Conservation (phyloP, 1,139 yeast species). For the Wickerhamomyces sp. region DNA sequence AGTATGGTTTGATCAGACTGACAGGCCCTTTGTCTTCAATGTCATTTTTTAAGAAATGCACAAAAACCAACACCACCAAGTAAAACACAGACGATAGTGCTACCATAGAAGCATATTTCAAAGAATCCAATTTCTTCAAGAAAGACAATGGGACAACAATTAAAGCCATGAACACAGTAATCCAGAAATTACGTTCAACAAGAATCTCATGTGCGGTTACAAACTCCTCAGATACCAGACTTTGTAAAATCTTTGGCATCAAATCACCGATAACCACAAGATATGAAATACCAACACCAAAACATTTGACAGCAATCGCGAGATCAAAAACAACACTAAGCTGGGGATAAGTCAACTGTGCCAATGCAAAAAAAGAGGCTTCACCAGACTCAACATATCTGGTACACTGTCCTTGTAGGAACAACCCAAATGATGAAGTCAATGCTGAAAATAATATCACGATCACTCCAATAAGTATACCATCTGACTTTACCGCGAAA, state of each 20-base stretch:
- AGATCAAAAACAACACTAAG: conserved; percentile 78
- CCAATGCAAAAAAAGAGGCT: conserved; percentile 80
- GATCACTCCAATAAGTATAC: conserved; percentile 63
- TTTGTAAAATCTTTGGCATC: conserved; percentile 62
- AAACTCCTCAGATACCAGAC: conserved; percentile 27
- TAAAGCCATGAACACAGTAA: conserved; percentile 50
- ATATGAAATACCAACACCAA: conserved; percentile 76
- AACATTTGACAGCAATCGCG: conserved; percentile 86
- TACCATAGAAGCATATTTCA: conserved; percentile 64
- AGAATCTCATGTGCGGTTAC: conserved; percentile 24
- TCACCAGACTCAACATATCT: conserved; percentile 56
- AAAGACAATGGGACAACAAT: conserved; percentile 60
- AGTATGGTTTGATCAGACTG: conserved; percentile 31
- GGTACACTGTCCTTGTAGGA: conserved; percentile 61
- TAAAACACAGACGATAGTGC: conserved; percentile 68
- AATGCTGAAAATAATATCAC: conserved; percentile 67
- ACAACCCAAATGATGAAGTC: conserved; percentile 70
- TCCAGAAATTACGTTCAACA: conserved; percentile 56
- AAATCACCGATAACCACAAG: conserved; percentile 74
- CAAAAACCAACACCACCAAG: conserved; percentile 54
- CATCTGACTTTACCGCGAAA: conserved; percentile 80
- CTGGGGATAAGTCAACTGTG: conserved; percentile 76
- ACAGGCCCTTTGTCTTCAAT: conserved; percentile 35
- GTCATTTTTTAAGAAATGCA: conserved; percentile 45
- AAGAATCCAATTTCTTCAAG: conserved; percentile 57